Evolutionary conservation across 768 basidiomycete species (phyloP).

Genomic region (Pleurotus ostreatus): DNA sequence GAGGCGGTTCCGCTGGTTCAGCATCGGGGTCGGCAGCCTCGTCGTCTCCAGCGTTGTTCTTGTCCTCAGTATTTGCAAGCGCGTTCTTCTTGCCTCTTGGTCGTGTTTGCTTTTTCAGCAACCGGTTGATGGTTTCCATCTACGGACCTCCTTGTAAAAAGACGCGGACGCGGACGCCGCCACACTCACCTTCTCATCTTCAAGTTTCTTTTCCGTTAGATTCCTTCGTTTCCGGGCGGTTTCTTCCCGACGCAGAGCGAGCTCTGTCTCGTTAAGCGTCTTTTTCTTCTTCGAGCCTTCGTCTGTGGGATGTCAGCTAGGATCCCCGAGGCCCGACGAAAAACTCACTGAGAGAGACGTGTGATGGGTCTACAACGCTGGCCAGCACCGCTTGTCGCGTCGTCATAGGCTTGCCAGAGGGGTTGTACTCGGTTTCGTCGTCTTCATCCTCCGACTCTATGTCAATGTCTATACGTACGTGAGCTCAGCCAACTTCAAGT

Average conservation of each 20-base stretch:
- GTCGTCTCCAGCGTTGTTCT: slow-evolving; percentile 32
- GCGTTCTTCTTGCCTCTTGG: slow-evolving; percentile 57
- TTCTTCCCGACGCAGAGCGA: slow-evolving; percentile 74
- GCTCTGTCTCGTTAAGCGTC: slow-evolving; percentile 65
- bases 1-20: slow-evolving; percentile 32
- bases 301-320: slow-evolving; percentile 6
- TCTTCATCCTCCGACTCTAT: slow-evolving; percentile 35
- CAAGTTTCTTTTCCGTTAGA: slow-evolving; percentile 76
- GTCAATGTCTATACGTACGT: slow-evolving; percentile 25
- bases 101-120: slow-evolving; percentile 81
- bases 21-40: slow-evolving; percentile 27
- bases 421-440: slow-evolving; percentile 14
- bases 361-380: slow-evolving; percentile 62
- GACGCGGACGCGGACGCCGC: no score
- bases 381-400: slow-evolving; percentile 70
- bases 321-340: not conserved
- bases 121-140: slow-evolving; percentile 86
- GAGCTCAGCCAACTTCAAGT: not conserved
- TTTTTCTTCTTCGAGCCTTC: slow-evolving; percentile 51
- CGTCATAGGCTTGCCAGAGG: slow-evolving; percentile 35
- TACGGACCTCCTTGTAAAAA: slow-evolving; percentile 18
- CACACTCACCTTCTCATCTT: slow-evolving; percentile 66
- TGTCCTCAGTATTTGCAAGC: slow-evolving; percentile 43
- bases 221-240: slow-evolving; percentile 80
- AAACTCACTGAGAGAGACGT: slow-evolving; percentile 56